Evolutionary conservation across 164 flowering plant genomes (phyloP).

Genomic region (Dillenia suffruticosa): DNA sequence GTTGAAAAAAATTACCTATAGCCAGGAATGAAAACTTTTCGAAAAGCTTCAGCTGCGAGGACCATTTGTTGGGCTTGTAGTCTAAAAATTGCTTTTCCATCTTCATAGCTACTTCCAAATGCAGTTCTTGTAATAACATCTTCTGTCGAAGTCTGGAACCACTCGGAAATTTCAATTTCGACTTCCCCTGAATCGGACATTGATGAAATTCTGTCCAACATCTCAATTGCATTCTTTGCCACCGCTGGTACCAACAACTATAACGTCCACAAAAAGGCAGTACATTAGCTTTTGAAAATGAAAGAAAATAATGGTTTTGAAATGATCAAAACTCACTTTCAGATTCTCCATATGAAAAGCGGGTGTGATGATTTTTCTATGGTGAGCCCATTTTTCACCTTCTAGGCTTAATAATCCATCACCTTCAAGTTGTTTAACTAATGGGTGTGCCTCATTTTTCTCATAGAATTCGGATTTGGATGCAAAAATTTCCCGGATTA

Average conservation of each 20-base stretch:
- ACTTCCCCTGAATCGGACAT: conserved; percentile 49
- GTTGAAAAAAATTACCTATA: conserved; percentile 40
- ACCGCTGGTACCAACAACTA: conserved; percentile 77
- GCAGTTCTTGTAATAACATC: conserved; percentile 70
- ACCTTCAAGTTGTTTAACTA: conserved; percentile 90
- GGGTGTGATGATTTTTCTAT: conserved; percentile 80
- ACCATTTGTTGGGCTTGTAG: conserved; percentile 79
- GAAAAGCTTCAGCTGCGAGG: conserved; percentile 74
- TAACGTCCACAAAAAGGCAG: background rate
- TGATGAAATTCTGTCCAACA: conserved; percentile 63
- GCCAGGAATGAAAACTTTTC: conserved; percentile 80
- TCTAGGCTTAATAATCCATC: conserved; percentile 90
- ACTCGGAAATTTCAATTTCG: conserved; percentile 79
- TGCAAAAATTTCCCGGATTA: conserved; percentile 74
- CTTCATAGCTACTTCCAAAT: conserved; percentile 83
- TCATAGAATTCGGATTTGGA: conserved; percentile 79
- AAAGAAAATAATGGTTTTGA: too few species aligned
- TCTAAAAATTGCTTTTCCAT: conserved; percentile 70
- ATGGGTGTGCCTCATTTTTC: conserved; percentile 82
- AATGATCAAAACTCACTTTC: conserved; percentile 43
- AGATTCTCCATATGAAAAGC: conserved; percentile 95
- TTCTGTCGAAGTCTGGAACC: conserved; percentile 66
- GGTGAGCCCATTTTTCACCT: conserved; percentile 98
- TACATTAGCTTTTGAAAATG: background rate
- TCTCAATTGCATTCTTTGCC: conserved; percentile 56